phyloP scores from a whole-genome alignment of 2,329 filamentous ascomycete species.

The Fusarium gaditjirri region DNA sequence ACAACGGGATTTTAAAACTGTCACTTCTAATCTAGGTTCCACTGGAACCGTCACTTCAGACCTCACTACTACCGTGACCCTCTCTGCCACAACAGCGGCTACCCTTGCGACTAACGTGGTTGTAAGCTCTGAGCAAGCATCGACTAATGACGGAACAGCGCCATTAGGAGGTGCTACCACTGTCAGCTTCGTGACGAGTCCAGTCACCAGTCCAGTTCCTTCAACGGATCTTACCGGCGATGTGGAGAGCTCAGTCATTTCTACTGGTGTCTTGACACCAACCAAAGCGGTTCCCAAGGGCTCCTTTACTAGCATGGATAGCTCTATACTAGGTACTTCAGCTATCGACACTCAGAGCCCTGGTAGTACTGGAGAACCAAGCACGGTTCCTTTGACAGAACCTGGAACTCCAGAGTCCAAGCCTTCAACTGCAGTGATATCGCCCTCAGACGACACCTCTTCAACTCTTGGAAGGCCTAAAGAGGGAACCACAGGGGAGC shows the following conservation, averaged over 20 bases:
- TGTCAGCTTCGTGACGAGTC: not conserved
- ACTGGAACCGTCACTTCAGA: not conserved
- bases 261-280: not conserved
- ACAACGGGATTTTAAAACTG: not conserved
- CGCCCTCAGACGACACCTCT: not conserved
- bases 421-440: not conserved
- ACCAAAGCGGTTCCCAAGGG: not conserved
- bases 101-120: not conserved
- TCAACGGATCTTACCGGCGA: not conserved
- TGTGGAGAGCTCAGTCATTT: not conserved
- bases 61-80: not conserved
- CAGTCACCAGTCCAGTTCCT: not conserved
- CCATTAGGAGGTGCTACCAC: not conserved
- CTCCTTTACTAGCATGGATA: not conserved
- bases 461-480: not conserved
- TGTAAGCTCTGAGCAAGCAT: not conserved
- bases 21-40: not conserved
- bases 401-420: not conserved
- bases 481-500: not conserved
- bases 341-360: not conserved
- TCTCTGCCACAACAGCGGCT: not conserved
- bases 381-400: not conserved
- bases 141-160: not conserved
- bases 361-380: not conserved
- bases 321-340: not conserved